These are phyloP conservation scores for Vitellaria paradoxa DNA, from an alignment of 179 eudicot genomes.

Conservation along the genomic window DNA sequence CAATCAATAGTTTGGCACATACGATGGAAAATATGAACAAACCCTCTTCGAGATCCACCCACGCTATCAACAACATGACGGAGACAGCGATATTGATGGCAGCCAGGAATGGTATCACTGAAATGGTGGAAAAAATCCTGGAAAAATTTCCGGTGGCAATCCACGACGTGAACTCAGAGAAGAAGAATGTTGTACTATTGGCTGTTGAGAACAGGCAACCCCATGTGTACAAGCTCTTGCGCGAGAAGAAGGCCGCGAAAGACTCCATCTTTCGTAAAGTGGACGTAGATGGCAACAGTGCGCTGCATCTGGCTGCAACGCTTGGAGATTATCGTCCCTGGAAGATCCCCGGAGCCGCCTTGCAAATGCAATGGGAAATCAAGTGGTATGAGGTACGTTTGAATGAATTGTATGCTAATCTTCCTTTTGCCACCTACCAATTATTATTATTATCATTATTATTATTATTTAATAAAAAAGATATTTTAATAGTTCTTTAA, in stretches of 20 bases:
- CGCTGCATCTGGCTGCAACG: slow-evolving; percentile 22
- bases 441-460: no score
- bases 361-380: no score
- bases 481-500: no score
- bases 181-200: slow-evolving; percentile 15
- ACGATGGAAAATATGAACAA: no score
- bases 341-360: slow-evolving; percentile 21
- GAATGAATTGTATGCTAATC: no score
- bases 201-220: slow-evolving; percentile 24
- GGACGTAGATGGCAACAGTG: slow-evolving; percentile 20
- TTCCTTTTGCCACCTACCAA: no score
- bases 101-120: slow-evolving; percentile 17
- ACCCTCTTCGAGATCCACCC: no score
- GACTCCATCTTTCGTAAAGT: slow-evolving; percentile 7
- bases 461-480: no score
- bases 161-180: slow-evolving; percentile 8
- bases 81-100: slow-evolving; percentile 22
- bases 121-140: slow-evolving; percentile 22
- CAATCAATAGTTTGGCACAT: no score
- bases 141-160: slow-evolving; percentile 22
- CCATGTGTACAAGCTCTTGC: slow-evolving; percentile 10
- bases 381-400: slow-evolving; percentile 29
- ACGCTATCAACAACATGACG: no score
- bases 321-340: slow-evolving; percentile 12
- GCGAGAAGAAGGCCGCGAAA: not conserved